Percentiles rank a stretch among this genome's conserved stretches.
These are phyloP conservation scores for Bipolaris victoriae DNA, from an alignment of 2,329 filamentous ascomycete species.

Conservation along the genomic window DNA sequence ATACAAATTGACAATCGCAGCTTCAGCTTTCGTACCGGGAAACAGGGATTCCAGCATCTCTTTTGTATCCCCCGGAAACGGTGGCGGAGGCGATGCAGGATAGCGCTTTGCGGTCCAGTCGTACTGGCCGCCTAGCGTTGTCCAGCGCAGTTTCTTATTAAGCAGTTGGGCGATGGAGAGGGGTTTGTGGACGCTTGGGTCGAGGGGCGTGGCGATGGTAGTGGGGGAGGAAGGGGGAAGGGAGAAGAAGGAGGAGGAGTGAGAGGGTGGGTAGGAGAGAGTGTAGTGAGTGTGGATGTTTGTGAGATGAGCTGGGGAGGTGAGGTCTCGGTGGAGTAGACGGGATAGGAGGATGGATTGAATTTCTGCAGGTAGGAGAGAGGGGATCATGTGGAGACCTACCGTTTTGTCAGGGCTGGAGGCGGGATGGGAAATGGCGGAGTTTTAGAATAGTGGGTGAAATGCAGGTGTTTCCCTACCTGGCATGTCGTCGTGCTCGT, in stretches of 20 bases:
- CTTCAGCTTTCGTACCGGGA: conserved; percentile 77
- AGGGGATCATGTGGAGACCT: conserved; percentile 82
- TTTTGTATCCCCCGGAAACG: conserved; percentile 77
- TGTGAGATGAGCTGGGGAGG: conserved; percentile 75
- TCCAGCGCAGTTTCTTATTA: conserved; percentile 84
- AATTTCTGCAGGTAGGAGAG: conserved; percentile 70
- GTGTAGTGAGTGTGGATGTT: conserved; percentile 88
- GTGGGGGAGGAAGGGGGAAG: conserved; percentile 43
- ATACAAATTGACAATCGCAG: conserved; percentile 94
- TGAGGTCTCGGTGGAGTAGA: conserved; percentile 79
- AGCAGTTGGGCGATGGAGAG: conserved; percentile 73
- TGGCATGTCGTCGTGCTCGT: conserved; percentile 70
- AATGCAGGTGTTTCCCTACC: conserved; percentile 56
- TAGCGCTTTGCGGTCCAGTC: conserved; percentile 92
- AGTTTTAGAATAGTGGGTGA: not conserved
- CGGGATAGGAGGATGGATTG: conserved; percentile 74
- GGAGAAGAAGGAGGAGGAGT: conserved; percentile 61
- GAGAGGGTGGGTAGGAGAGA: conserved; percentile 64
- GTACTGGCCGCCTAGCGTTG: conserved; percentile 93
- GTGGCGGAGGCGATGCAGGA: conserved; percentile 68
- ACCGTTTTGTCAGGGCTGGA: conserved; percentile 5
- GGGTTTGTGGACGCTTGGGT: conserved; percentile 75
- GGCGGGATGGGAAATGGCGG: not conserved
- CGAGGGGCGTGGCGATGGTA: conserved; percentile 61
- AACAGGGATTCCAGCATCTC: conserved; percentile 73